phyloP scores from a whole-genome alignment of 305 asterid species.

The Coffea humblotiana region DNA sequence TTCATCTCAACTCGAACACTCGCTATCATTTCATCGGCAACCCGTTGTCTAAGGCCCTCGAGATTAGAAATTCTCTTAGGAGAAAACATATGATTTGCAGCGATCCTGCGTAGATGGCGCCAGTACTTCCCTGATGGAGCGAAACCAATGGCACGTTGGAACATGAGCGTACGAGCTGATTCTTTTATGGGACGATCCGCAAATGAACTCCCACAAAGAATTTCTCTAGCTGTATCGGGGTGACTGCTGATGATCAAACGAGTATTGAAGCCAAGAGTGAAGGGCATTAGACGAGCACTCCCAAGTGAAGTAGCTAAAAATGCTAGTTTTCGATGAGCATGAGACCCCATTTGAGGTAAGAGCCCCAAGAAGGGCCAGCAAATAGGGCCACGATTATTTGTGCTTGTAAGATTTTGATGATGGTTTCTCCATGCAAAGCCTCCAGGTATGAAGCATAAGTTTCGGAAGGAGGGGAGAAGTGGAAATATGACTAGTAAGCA shows the following conservation, averaged over 20 bases:
- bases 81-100: conserved; percentile 54
- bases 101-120: conserved; percentile 49
- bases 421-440: conserved; percentile 60
- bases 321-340: conserved; percentile 56
- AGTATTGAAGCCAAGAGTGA: conserved; percentile 42
- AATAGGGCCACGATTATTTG: conserved; percentile 41
- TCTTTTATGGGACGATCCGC: conserved; percentile 58
- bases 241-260: conserved; percentile 52
- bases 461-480: conserved; percentile 22
- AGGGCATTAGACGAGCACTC: conserved; percentile 51
- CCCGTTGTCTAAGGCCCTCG: conserved; percentile 38
- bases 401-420: conserved; percentile 27
- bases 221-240: conserved; percentile 64
- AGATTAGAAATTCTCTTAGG: conserved; percentile 48
- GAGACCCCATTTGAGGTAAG: conserved; percentile 50
- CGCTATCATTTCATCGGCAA: conserved; percentile 38
- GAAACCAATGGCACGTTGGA: conserved; percentile 63
- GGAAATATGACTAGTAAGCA: conserved; percentile 23
- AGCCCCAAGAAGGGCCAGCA: conserved; percentile 49
- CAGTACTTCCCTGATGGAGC: conserved; percentile 54
- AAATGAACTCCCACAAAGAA: conserved; percentile 43
- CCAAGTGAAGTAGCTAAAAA: conserved; percentile 31
- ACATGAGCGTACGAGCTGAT: conserved; percentile 57
- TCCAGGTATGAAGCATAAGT: conserved; percentile 32
- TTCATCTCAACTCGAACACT: conserved; percentile 31